Base-by-base conservation (phyloP, 1,284 basidiomycete species). In the Trichosporon sp. region DNA sequence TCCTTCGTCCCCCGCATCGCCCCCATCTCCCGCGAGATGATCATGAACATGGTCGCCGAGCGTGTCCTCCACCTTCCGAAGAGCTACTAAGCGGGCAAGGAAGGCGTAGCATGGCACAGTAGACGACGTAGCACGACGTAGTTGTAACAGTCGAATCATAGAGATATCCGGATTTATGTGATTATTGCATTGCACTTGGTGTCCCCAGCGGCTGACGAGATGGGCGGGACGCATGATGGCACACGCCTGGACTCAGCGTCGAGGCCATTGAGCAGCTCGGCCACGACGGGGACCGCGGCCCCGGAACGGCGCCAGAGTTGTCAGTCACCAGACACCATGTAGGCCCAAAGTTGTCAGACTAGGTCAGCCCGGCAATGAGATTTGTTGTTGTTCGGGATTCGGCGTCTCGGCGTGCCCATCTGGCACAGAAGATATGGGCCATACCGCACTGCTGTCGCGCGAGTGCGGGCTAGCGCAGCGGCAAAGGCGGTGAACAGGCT, bases 41-140 rank as follows among this genome's bases (percentile, higher is more conserved):
- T 72, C 62, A 51, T 70, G 42, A 72, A 72, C 65, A 70, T 70
- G 65, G 62, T 72, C 47, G 32, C 60, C 6, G 71, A 72, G 68
- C 68, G 71, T 23, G 71, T 72, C 18, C 68, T 72, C 65, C 34
- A 66, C 29, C 64, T 72, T n/a, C 71, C 71, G 12, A 72, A 72
- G 71, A 68, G 66, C 65, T 72, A 72, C 63, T 72, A 72, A 31
- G 64, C 18, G 56, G 53, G 29, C 13, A 25, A 21, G 4, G 53
- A 42, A n/a, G 15, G 47, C 21, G 7, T n/a, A 25, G 21, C 21
- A 12, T n/a, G 8, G 47, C 23, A 12, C 2, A 25, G 47, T 42
- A 42, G 12, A 38, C 35, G 35, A 38, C 44, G 21, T 18, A 51
- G 47, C 47, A 51, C 21, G 21, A 51, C 8, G 34, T 12, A 51